Percentiles rank a stretch among this genome's conserved stretches.
phyloP scores from a whole-genome alignment of 192 early-diverging fungal species.

The Geranomyces variabilis region DNA sequence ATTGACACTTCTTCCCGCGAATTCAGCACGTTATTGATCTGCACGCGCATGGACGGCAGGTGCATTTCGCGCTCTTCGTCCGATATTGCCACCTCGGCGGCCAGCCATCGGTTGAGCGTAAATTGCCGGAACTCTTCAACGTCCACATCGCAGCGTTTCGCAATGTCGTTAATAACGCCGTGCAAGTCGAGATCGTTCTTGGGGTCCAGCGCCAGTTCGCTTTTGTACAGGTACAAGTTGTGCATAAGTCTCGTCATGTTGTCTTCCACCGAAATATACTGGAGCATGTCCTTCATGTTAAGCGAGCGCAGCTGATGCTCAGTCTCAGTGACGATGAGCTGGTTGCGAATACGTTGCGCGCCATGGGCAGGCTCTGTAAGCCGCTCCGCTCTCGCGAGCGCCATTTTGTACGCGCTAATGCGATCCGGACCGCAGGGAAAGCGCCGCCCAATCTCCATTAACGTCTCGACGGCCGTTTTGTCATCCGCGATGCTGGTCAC shows the following conservation, averaged over 20 bases:
- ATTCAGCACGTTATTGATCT: constrained; percentile 47
- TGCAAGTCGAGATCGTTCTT: constrained; percentile 39
- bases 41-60: constrained; percentile 51
- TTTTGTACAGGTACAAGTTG: constrained; percentile 41
- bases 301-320: constrained; percentile 45
- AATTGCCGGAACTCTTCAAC: constrained; percentile 35
- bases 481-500: constrained; percentile 57
- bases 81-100: constrained; percentile 18
- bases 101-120: constrained; percentile 32
- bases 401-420: constrained; percentile 63
- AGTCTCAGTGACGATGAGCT: constrained; percentile 45
- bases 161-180: constrained; percentile 44
- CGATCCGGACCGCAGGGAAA: constrained; percentile 65
- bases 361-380: background rate
- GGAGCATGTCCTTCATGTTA: constrained; percentile 32
- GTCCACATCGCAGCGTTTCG: constrained; percentile 44
- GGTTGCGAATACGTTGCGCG: background rate
- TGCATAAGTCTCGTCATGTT: constrained; percentile 44
- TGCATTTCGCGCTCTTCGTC: constrained; percentile 40
- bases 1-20: constrained; percentile 38
- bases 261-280: constrained; percentile 24
- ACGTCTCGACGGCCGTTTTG: constrained; percentile 54
- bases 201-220: constrained; percentile 32
- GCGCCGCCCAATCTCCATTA: constrained; percentile 56
- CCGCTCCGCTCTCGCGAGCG: constrained; percentile 50